Evolutionary conservation across 495 filamentous ascomycete species (phyloP), one percentile per base, ranked within the genome.

Genomic region (Xylaria grammica): DNA sequence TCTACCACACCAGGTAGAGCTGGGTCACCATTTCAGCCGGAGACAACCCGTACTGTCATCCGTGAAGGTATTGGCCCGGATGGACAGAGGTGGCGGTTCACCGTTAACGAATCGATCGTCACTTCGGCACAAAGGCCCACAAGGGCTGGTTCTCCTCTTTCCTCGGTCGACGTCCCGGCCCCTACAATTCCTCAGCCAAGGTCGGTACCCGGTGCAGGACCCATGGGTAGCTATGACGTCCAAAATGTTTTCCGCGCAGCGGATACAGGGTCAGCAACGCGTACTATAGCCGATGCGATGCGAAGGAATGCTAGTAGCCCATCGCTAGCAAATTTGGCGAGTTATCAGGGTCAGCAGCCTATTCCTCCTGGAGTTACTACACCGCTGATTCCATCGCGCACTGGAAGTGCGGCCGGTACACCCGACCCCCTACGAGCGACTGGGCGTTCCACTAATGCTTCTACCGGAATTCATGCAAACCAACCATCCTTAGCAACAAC

Each of bases 241-340:
- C 79, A 79, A 32, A 77, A 76, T 60, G 74, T 78, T 9, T 58
- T 83, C 4, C 76, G 78, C 30, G 68, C 75, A 49, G 76, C 76
- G 19, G 81, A 83, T 59, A 70, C 76, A n/a, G 69, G 63, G 10
- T 74, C 80, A 32, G 75, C 77, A 7, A 74, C 73, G 3, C 77
- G 77, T 36, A 65, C 66, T n/a, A 78, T 79, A 69, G 70, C 75
- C 0, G 76, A 76, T 65, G 80, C 79, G 24, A 83, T 84, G 79
- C 77, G 79, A 26, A 72, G 81, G 62, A 81, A 76, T 69, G 71
- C 80, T 26, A 80, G 81, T 7, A 79, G 77, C 45, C 75, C 76
- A 19, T 78, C 76, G 1, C 65, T 74, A 17, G 66, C 77, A 22
- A 77, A 68, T 49, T 69, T 78, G 53, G 69, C 74, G 2, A 57